Evolutionary conservation across 75 land plant genomes (phyloP).

Genomic region (Cupressus sempervirens): DNA sequence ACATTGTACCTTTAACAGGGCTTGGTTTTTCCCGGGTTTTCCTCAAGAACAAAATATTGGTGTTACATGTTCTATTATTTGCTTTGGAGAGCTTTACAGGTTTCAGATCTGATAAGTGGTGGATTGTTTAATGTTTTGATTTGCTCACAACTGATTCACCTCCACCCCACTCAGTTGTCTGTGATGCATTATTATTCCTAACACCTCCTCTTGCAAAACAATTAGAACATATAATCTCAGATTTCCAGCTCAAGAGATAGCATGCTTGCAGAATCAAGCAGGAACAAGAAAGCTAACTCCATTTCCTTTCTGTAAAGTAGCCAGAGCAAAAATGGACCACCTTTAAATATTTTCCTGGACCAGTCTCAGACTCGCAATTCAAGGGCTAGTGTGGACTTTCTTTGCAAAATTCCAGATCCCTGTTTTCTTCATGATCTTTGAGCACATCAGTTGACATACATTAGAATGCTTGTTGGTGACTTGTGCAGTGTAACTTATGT

Average conservation of each 20-base stretch:
- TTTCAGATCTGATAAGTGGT: too few relatives aligned
- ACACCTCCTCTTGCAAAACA: neutral
- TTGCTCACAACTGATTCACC: too few relatives aligned
- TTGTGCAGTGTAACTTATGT: neutral
- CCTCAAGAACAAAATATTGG: too few relatives aligned
- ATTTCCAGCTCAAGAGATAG: neutral
- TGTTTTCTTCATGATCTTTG: neutral
- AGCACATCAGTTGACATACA: neutral
- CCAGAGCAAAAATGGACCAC: neutral
- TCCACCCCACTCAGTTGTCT: too few relatives aligned
- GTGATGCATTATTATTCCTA: too few relatives aligned
- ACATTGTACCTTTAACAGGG: too few relatives aligned
- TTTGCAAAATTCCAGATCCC: neutral
- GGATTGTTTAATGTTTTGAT: too few relatives aligned
- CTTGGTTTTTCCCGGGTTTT: too few relatives aligned
- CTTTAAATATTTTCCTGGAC: too few relatives aligned
- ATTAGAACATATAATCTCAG: neutral
- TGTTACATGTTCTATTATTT: too few relatives aligned
- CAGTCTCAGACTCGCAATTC: neutral
- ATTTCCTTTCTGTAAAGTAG: neutral
- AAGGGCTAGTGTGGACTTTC: neutral
- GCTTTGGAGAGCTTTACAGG: too few relatives aligned
- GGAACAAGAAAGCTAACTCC: neutral
- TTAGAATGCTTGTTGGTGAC: neutral
- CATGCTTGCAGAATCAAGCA: neutral